A percentile compares a stretch with the other conserved stretches of the same genome.
These are phyloP conservation scores for Penicillium occitanis DNA, from an alignment of 2,329 filamentous ascomycete species.

Conservation along the genomic window DNA sequence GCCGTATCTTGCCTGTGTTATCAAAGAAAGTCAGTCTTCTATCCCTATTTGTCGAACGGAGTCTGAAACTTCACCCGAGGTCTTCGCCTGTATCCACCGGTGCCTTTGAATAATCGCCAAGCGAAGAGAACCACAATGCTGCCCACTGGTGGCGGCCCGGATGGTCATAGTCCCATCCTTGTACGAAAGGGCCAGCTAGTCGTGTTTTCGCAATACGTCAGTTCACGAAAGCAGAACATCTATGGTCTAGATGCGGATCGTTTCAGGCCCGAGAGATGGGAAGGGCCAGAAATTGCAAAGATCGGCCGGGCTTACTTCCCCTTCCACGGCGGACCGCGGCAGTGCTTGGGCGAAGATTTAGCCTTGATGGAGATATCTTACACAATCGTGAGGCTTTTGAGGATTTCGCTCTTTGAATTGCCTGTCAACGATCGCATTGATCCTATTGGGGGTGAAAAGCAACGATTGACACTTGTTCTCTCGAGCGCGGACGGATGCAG, in stretches of 20 bases:
- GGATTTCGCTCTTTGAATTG: neutral
- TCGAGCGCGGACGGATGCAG: neutral
- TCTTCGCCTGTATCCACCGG: slow-evolving; percentile 40
- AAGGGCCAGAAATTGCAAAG: slow-evolving; percentile 25
- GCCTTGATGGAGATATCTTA: slow-evolving; percentile 28
- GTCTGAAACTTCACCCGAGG: slow-evolving; percentile 17
- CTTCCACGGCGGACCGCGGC: slow-evolving; percentile 30
- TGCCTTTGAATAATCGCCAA: slow-evolving; percentile 40
- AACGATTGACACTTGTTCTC: neutral
- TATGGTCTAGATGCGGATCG: slow-evolving; percentile 26
- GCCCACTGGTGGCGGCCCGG: slow-evolving; percentile 56
- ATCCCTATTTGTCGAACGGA: too few species aligned
- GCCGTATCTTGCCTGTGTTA: slow-evolving; percentile 51
- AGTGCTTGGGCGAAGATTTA: slow-evolving; percentile 32
- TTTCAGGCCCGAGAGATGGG: slow-evolving; percentile 31
- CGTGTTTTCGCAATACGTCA: slow-evolving; percentile 28
- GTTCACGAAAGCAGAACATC: slow-evolving; percentile 45
- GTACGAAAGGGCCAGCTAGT: slow-evolving; percentile 30
- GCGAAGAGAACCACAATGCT: slow-evolving; percentile 39
- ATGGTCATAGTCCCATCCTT: slow-evolving; percentile 38
- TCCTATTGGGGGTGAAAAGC: neutral
- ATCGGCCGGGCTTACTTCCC: slow-evolving; percentile 33
- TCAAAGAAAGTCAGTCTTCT: slow-evolving; percentile 44
- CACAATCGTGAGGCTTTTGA: slow-evolving; percentile 25
- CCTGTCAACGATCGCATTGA: neutral